Percentiles rank a stretch among this genome's conserved stretches.
Conservation (phyloP, 2,329 filamentous ascomycete genomes). For the Nothophaeocryptopus gaeumannii region DNA sequence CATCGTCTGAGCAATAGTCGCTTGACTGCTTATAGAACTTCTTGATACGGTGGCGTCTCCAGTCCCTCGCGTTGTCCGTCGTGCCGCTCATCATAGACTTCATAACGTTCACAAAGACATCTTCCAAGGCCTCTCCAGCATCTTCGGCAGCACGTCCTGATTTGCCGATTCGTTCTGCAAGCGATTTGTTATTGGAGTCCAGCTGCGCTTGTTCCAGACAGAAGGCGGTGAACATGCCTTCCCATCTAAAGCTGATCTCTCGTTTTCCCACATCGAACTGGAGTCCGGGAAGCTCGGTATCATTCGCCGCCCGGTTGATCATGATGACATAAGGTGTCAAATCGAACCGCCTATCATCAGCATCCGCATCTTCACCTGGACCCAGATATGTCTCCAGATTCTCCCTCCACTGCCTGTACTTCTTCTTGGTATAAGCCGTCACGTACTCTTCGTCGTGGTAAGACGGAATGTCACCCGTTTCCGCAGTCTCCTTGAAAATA, state of each 20-base stretch:
- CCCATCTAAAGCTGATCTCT: constrained; percentile 2
- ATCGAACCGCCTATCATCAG: not conserved
- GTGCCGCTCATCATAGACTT: not conserved
- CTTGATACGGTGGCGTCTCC: not conserved
- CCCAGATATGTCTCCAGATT: not conserved
- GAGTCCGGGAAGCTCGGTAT: not conserved
- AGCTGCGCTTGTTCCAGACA: constrained; percentile 1
- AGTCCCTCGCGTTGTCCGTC: not conserved
- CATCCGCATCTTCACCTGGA: not conserved
- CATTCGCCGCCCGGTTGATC: not conserved
- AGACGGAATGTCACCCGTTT: not conserved
- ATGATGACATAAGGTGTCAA: not conserved
- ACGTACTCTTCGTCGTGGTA: not conserved
- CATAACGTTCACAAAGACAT: not conserved
- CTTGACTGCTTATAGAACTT: not conserved
- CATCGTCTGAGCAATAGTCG: not conserved
- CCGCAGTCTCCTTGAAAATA: not conserved
- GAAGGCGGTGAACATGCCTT: not conserved
- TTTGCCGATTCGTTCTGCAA: not conserved
- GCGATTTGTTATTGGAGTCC: not conserved
- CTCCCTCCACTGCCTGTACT: not conserved
- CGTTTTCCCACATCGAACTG: not conserved
- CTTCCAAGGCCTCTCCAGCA: not conserved
- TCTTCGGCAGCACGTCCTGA: not conserved
- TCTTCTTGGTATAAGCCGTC: not conserved